phyloP scores from a whole-genome alignment of 2,329 filamentous ascomycete genomes.

The Alternaria ventricosa region DNA sequence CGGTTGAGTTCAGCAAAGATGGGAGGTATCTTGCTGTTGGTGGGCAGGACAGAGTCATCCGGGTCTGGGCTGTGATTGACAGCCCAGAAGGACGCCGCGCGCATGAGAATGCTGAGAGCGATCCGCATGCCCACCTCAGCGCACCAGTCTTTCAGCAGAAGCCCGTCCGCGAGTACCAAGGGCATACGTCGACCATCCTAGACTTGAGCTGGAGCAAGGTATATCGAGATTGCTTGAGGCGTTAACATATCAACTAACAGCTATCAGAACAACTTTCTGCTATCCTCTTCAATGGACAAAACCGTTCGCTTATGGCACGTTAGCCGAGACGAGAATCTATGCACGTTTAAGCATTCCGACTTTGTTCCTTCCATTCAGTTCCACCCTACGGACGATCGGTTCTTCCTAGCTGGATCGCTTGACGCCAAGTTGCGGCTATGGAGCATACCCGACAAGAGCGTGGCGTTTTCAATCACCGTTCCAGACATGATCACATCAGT shows the following conservation, averaged over 20 bases:
- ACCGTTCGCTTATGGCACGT: constrained; percentile 95
- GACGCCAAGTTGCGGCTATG: constrained; percentile 88
- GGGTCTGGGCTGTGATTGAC: constrained; percentile 88
- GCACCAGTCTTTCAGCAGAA: constrained; percentile 88
- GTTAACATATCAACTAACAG: neutral
- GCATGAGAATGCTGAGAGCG: constrained; percentile 74
- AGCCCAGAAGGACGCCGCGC: constrained; percentile 77
- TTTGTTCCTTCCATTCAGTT: constrained; percentile 95
- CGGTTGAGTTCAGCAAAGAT: constrained; percentile 90
- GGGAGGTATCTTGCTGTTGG: constrained; percentile 91
- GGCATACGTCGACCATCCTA: constrained; percentile 84
- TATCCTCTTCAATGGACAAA: constrained; percentile 98
- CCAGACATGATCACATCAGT: constrained; percentile 93
- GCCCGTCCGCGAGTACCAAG: constrained; percentile 78
- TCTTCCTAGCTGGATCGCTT: constrained; percentile 92
- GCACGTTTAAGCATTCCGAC: constrained; percentile 92
- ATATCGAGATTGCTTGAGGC: neutral
- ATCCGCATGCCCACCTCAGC: constrained; percentile 68
- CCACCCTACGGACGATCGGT: constrained; percentile 92
- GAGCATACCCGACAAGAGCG: constrained; percentile 96
- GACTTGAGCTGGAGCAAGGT: constrained; percentile 96
- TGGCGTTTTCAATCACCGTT: constrained; percentile 79
- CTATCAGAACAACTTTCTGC: constrained; percentile 81
- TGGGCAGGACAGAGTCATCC: constrained; percentile 83
- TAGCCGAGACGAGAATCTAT: constrained; percentile 82